These are phyloP conservation scores for Fusarium bulbicola DNA, from an alignment of 2,329 filamentous ascomycete genomes.

Conservation along the genomic window DNA sequence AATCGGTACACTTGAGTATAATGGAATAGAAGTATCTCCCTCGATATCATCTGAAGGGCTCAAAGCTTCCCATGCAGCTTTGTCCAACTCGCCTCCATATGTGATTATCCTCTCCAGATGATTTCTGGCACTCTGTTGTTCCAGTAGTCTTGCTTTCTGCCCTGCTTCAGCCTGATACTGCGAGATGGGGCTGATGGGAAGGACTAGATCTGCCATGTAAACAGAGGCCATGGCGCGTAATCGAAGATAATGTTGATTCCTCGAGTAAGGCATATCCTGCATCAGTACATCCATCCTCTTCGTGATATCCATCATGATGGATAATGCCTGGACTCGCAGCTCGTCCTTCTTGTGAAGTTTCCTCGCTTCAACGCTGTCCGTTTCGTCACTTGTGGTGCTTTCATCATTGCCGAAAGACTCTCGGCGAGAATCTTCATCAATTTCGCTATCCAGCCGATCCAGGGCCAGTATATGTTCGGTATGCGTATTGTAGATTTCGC, in stretches of 20 bases:
- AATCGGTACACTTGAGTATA: constrained; percentile 47
- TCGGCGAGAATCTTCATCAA: constrained; percentile 35
- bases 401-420: constrained; percentile 31
- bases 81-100: constrained; percentile 44
- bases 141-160: constrained; percentile 38
- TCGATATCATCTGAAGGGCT: constrained; percentile 41
- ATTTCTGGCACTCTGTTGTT: constrained; percentile 43
- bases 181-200: constrained; percentile 52
- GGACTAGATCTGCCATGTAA: constrained; percentile 75
- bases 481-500: constrained; percentile 81
- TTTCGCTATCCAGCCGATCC: constrained; percentile 46
- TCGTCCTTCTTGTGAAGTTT: constrained; percentile 47
- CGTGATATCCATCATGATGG: constrained; percentile 69
- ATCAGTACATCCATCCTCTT: constrained; percentile 76
- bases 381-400: constrained; percentile 33
- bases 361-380: constrained; percentile 25
- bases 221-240: constrained; percentile 78
- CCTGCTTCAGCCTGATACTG: constrained; percentile 43
- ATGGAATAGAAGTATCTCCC: constrained; percentile 27
- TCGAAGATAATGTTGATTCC: constrained; percentile 71
- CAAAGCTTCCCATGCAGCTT: constrained; percentile 32
- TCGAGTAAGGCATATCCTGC: constrained; percentile 74
- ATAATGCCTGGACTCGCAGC: constrained; percentile 62
- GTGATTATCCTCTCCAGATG: constrained; percentile 42
- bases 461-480: constrained; percentile 63